A percentile compares a stretch with the other conserved stretches of the same genome.
Evolutionary conservation across 192 early-diverging fungal genomes (phyloP).

Genomic region (Lunasporangiospora selenospora): DNA sequence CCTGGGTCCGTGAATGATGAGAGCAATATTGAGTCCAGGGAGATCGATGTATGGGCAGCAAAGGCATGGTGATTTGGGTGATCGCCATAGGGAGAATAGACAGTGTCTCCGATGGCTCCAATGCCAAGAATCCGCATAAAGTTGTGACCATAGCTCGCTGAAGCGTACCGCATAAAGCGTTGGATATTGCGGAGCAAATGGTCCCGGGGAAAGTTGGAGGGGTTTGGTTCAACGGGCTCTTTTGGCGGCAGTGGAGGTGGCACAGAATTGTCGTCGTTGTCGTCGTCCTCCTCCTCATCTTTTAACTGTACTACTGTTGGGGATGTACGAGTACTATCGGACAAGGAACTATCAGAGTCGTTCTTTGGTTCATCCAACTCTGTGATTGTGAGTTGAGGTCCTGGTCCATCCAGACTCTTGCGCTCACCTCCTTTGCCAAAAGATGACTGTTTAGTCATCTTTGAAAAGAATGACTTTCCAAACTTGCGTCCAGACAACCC

Average conservation of each 20-base stretch:
- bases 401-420: conserved; percentile 3
- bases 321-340: conserved; percentile 8
- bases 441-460: conserved; percentile 30
- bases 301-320: conserved; percentile 5
- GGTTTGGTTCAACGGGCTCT: conserved; percentile 47
- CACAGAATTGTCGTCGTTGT: conserved; percentile 13
- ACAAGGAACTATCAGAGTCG: conserved; percentile 20
- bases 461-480: conserved; percentile 30
- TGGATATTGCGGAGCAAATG: conserved; percentile 72
- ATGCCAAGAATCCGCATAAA: conserved; percentile 80
- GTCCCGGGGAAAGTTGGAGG: conserved; percentile 56
- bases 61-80: conserved; percentile 78
- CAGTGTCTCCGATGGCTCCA: conserved; percentile 48
- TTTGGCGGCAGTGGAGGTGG: conserved; percentile 35
- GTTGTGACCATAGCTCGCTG: conserved; percentile 73
- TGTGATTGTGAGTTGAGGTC: conserved; percentile 38
- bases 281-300: background rate
- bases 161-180: conserved; percentile 73
- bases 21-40: conserved; percentile 77
- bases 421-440: conserved; percentile 22
- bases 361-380: conserved; percentile 30
- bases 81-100: conserved; percentile 50
- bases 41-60: conserved; percentile 78
- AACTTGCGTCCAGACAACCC: conserved; percentile 21
- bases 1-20: conserved; percentile 64